Conservation (phyloP, 129 eudicot genomes). For the Logfia minima region DNA sequence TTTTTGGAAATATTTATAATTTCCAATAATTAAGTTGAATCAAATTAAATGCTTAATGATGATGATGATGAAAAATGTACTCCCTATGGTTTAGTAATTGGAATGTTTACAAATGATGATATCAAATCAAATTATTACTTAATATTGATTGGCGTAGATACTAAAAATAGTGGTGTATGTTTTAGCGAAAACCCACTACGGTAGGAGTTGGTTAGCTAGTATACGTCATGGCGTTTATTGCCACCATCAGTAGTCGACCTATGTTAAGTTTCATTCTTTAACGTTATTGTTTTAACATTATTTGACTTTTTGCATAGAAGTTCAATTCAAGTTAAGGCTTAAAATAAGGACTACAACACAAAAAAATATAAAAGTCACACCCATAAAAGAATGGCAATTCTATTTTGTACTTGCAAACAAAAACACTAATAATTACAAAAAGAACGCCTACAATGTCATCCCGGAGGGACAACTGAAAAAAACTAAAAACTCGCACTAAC, state of each 20-base stretch:
- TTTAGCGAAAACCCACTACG: too few relatives aligned
- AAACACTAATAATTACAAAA: neutral
- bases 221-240: too few relatives aligned
- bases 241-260: too few relatives aligned
- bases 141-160: too few relatives aligned
- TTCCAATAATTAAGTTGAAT: neutral
- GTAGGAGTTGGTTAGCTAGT: too few relatives aligned
- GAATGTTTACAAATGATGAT: neutral
- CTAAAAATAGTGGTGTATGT: too few relatives aligned
- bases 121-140: neutral
- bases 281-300: too few relatives aligned
- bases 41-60: constrained; percentile 5
- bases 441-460: too few relatives aligned
- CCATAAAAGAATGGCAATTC: neutral
- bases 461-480: neutral
- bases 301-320: neutral
- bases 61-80: constrained; percentile 28
- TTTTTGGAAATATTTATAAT: neutral
- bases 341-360: too few relatives aligned
- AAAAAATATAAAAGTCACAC: neutral
- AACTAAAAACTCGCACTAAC: neutral
- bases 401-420: neutral
- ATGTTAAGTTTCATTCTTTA: too few relatives aligned
- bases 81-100: neutral
- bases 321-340: neutral